Evolutionary conservation across 306 rosid genomes (phyloP).

Genomic region (Abrus precatorius): DNA sequence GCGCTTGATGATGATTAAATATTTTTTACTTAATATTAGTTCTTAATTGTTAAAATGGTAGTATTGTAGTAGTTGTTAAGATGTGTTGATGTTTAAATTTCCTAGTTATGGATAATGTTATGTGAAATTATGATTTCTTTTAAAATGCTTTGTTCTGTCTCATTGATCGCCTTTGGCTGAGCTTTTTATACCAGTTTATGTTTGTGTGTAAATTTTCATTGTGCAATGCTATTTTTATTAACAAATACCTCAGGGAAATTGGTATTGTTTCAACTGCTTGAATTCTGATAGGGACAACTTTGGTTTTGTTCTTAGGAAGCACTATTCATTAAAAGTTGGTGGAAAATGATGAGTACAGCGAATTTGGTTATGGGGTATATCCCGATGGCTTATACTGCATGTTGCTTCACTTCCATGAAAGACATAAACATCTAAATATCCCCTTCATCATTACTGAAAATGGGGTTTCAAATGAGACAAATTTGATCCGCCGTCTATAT

Average conservation of each 20-base stretch:
- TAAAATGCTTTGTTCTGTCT: too few species aligned
- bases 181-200: too few species aligned
- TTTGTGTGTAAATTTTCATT: too few species aligned
- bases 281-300: constrained; percentile 91
- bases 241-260: constrained; percentile 86
- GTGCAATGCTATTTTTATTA: neutral
- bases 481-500: constrained; percentile 90
- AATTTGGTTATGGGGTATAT: constrained; percentile 98
- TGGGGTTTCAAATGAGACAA: constrained; percentile 92
- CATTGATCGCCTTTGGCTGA: too few species aligned
- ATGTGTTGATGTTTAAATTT: too few species aligned
- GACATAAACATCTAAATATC: constrained; percentile 81
- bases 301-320: constrained; percentile 93
- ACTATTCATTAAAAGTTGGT: constrained; percentile 81
- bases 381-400: constrained; percentile 96
- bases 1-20: too few species aligned
- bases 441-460: constrained; percentile 91
- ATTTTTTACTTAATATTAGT: too few species aligned
- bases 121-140: too few species aligned
- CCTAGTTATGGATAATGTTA: too few species aligned
- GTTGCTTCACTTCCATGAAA: constrained; percentile 92
- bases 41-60: too few species aligned
- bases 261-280: constrained; percentile 96
- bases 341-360: constrained; percentile 92
- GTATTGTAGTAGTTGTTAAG: too few species aligned